Conservation (phyloP, 1,284 basidiomycete species). For the Naganishia albida region DNA sequence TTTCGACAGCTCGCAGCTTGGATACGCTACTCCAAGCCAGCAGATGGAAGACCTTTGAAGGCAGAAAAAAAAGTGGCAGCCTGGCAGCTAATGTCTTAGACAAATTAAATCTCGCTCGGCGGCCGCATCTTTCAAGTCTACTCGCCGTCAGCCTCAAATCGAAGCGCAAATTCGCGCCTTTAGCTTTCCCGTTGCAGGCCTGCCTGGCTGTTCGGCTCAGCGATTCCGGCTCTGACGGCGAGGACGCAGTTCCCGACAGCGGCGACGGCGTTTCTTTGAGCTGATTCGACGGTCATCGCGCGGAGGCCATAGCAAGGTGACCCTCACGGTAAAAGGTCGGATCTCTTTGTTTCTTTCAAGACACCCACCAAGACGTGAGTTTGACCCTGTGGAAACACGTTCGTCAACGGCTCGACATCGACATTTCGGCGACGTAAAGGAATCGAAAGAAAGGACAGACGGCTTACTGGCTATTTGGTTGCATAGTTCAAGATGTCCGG, state of each 20-base stretch:
- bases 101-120: too few relatives aligned
- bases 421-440: not conserved
- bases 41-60: too few relatives aligned
- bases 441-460: slow-evolving; percentile 7
- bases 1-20: too few relatives aligned
- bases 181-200: too few relatives aligned
- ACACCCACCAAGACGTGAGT: slow-evolving; percentile 29
- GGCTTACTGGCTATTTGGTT: slow-evolving; percentile 28
- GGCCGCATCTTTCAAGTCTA: too few relatives aligned
- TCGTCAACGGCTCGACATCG: slow-evolving; percentile 1
- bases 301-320: not conserved
- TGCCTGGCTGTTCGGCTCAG: not conserved
- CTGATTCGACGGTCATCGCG: slow-evolving; percentile 12
- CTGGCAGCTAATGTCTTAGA: too few relatives aligned
- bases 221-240: slow-evolving; percentile 10
- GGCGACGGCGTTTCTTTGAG: slow-evolving; percentile 7
- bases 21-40: too few relatives aligned
- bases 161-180: too few relatives aligned
- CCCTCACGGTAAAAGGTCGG: slow-evolving; percentile 22
- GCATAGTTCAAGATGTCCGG: slow-evolving; percentile 47
- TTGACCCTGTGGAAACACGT: slow-evolving; percentile 13
- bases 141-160: too few relatives aligned
- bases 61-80: too few relatives aligned
- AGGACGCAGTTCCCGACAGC: slow-evolving; percentile 21
- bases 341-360: slow-evolving; percentile 30